A percentile compares a stretch with the other conserved stretches of the same genome.
These are phyloP conservation scores for Boletellus ananas DNA, from an alignment of 768 basidiomycete genomes.

Conservation along the genomic window DNA sequence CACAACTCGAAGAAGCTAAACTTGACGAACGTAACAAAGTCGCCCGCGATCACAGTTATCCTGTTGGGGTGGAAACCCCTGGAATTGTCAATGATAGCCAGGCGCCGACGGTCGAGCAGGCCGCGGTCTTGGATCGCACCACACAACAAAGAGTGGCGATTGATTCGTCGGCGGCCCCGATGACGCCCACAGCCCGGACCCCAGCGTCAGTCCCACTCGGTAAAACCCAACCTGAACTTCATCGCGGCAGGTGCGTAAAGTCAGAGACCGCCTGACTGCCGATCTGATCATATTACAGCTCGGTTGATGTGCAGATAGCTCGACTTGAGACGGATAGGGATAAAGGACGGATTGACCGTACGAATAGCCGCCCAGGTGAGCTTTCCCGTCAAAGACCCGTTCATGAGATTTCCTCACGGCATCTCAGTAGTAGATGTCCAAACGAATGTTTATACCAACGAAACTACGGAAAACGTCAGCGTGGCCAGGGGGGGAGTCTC, in stretches of 20 bases:
- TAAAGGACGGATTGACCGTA: background rate
- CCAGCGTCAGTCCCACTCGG: background rate
- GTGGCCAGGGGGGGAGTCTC: background rate
- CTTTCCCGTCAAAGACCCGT: background rate
- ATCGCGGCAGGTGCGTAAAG: background rate
- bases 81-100: background rate
- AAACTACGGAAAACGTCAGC: background rate
- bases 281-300: slow-evolving; percentile 1
- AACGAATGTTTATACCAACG: background rate
- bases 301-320: background rate
- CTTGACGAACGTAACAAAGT: background rate
- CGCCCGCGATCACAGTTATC: background rate
- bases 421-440: background rate
- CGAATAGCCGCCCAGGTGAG: slow-evolving; percentile 1
- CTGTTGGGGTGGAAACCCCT: background rate
- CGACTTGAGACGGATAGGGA: background rate
- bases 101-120: background rate
- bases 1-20: background rate
- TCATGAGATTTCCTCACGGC: background rate
- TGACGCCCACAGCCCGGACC: background rate
- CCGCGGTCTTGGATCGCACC: background rate
- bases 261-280: background rate
- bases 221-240: background rate
- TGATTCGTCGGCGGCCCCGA: background rate
- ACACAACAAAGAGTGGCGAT: background rate